Base-by-base conservation (phyloP, 139 green algal genomes). In the Bryopsis sp. region DNA sequence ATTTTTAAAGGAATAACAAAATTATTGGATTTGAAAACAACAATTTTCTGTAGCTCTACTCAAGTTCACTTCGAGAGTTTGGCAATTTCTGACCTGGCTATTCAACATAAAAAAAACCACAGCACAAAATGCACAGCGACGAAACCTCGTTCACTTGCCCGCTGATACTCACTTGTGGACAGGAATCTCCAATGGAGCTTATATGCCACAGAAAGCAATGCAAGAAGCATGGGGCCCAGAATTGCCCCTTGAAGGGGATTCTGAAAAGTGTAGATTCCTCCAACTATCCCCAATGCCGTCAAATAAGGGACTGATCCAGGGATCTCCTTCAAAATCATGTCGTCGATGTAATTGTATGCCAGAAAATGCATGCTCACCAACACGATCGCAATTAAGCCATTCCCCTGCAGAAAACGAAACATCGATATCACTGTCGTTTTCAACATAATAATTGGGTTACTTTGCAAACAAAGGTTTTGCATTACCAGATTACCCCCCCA, bases 161-260 rank as follows among this genome's bases (percentile, higher is more conserved):
- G n/a, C n/a, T n/a, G n/a, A n/a, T n/a, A n/a, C 43, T 54, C 43
- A 54, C 43, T 19, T 54, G 43, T 11, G 43, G 43, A 11, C 43
- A 54, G 33, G 48, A 79, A 73, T 48, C 81, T 70, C 0, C 54
- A 62, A 63, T 87, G 84, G 34, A 90, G 67, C 36, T 75, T 71
- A 65, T 79, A 81, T 35, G 81, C 74, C 22, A 79, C 83, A 8
- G 60, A 72, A 11, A 88, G 73, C 36, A 88, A 62, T 1, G 73
- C 76, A 39, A 90, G 67, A 66, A 86, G 48, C 63, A 87, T 90
- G 32, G 84, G 84, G 2, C 84, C 84, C 39, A 89, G 48, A 43
- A 89, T 36, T 33, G 75, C 79, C 2, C 76, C 73, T 48, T 83
- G 74, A 34, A 89, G 63, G 2, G 82, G 76, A 59, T 89, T 89